These are phyloP conservation scores for Trebouxia sp. DNA, from an alignment of 139 green algal genomes.

Conservation along the genomic window DNA sequence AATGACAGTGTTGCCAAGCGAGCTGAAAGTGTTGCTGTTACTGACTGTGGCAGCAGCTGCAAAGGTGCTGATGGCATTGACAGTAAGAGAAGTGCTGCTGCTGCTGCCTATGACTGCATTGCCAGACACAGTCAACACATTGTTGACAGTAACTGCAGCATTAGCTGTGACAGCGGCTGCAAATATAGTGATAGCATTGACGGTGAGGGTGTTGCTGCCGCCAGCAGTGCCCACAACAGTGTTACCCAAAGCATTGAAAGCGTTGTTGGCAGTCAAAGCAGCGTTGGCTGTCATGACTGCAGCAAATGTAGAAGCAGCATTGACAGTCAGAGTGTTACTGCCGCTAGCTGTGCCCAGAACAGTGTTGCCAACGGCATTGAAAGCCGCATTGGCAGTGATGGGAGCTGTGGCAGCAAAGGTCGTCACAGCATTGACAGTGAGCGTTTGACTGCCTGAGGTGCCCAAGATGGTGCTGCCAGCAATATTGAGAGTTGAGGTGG, in stretches of 20 bases:
- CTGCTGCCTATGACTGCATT: background rate
- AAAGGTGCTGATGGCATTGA: background rate
- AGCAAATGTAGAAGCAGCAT: background rate
- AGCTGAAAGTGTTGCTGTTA: no score
- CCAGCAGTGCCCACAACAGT: background rate
- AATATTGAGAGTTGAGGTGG: background rate
- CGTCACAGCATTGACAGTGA: background rate
- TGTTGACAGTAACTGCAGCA: background rate
- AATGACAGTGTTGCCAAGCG: no score
- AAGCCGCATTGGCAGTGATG: background rate
- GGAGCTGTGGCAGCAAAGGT: conserved; percentile 4
- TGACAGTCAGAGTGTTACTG: background rate
- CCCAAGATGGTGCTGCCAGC: background rate
- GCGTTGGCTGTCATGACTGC: background rate
- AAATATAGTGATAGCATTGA: background rate
- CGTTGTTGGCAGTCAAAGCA: no score
- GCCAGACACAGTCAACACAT: background rate
- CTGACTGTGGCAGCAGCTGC: no score
- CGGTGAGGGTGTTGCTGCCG: background rate
- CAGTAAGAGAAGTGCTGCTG: background rate
- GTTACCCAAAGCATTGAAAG: background rate
- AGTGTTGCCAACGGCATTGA: background rate
- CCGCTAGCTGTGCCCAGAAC: background rate
- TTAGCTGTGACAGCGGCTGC: background rate
- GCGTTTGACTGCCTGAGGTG: background rate